phyloP scores from a whole-genome alignment of 2,329 filamentous ascomycete species.

The Phialocephala sp. region DNA sequence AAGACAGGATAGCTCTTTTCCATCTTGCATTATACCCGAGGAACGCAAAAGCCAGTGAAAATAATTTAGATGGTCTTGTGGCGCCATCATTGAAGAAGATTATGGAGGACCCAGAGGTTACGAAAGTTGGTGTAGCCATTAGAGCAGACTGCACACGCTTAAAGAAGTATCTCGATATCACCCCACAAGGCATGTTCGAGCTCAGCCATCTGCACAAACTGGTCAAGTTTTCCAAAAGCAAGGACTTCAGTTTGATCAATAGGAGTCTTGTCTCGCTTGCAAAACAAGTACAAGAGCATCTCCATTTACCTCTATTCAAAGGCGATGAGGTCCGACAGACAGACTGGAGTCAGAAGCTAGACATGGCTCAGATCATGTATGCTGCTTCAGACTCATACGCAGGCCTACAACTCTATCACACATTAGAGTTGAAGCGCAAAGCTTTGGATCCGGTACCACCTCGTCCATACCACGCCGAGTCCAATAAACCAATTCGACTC shows the following conservation, averaged over 20 bases:
- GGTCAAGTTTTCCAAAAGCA: conserved; percentile 65
- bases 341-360: conserved; percentile 73
- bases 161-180: conserved; percentile 66
- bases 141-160: conserved; percentile 73
- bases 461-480: conserved; percentile 70
- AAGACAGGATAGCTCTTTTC: conserved; percentile 78
- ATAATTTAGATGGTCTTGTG: conserved; percentile 59
- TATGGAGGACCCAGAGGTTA: conserved; percentile 71
- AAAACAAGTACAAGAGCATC: conserved; percentile 70
- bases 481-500: conserved; percentile 65
- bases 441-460: conserved; percentile 73
- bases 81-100: conserved; percentile 72
- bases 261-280: conserved; percentile 70
- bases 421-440: conserved; percentile 71
- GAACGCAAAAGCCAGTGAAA: conserved; percentile 31
- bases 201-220: conserved; percentile 82
- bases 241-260: conserved; percentile 63
- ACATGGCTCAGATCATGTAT: conserved; percentile 70
- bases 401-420: conserved; percentile 73
- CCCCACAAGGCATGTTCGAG: conserved; percentile 74
- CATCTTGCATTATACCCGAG: conserved; percentile 72
- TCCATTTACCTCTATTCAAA: conserved; percentile 79
- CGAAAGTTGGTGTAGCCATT: conserved; percentile 80
- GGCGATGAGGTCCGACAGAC: conserved; percentile 70
- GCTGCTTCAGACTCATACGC: conserved; percentile 86